A percentile compares a stretch with the other conserved stretches of the same genome.
These are phyloP conservation scores for Rhizopogon vinicolor DNA, from an alignment of 768 basidiomycete species.

Conservation along the genomic window DNA sequence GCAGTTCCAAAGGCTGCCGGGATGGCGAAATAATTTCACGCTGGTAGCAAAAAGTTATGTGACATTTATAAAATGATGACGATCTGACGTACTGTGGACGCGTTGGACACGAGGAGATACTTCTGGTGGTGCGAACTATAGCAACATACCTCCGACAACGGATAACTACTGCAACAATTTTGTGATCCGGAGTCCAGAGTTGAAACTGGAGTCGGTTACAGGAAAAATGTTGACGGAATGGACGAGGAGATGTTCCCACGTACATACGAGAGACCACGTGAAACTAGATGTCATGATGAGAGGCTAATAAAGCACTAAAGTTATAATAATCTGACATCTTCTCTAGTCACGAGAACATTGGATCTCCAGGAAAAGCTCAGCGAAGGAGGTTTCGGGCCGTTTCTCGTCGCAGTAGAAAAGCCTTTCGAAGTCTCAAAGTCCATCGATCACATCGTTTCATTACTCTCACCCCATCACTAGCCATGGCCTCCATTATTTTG, in stretches of 20 bases:
- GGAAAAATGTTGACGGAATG: too few species aligned
- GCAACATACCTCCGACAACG: background rate
- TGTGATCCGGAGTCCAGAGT: too few species aligned
- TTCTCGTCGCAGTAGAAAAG: background rate
- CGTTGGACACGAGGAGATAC: slow-evolving; percentile 2
- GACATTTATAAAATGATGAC: background rate
- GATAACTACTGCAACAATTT: background rate
- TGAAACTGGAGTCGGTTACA: too few species aligned
- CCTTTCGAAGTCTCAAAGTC: slow-evolving; percentile 3
- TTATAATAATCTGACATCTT: slow-evolving; percentile 1
- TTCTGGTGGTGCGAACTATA: background rate
- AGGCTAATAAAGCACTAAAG: background rate
- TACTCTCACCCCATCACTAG: slow-evolving; percentile 6
- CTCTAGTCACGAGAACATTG: slow-evolving; percentile 5
- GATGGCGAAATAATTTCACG: background rate
- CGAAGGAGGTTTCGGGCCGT: slow-evolving; percentile 9
- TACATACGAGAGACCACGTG: too few species aligned
- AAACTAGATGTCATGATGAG: too few species aligned
- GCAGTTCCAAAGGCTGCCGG: background rate
- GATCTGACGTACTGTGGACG: slow-evolving; percentile 5
- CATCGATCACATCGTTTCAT: background rate
- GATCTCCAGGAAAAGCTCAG: background rate
- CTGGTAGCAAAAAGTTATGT: slow-evolving; percentile 4
- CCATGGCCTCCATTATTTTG: slow-evolving; percentile 50
- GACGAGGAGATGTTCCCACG: too few species aligned